A percentile compares a stretch with the other conserved stretches of the same genome.
These are phyloP conservation scores for Ceratobasidium sp. DNA, from an alignment of 1,284 basidiomycete genomes.

Conservation along the genomic window DNA sequence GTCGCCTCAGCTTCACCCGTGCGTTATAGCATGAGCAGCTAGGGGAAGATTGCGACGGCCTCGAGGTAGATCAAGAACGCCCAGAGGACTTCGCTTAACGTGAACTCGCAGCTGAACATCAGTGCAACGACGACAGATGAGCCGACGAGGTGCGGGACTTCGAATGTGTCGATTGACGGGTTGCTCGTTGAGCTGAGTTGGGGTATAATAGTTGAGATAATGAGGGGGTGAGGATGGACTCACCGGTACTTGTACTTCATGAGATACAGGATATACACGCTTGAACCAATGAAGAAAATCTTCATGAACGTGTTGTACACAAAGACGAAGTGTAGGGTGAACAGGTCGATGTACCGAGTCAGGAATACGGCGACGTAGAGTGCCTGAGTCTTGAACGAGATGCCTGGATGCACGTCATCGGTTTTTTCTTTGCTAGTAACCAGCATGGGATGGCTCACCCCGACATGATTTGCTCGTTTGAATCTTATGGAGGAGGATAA, in stretches of 20 bases:
- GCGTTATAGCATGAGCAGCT: constrained; percentile 97
- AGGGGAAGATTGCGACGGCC: constrained; percentile 94
- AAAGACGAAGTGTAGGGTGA: constrained; percentile 76
- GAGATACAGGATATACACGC: constrained; percentile 91
- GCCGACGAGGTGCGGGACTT: constrained; percentile 89
- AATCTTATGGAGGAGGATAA: constrained; percentile 89
- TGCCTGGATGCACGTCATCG: constrained; percentile 66
- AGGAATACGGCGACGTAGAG: constrained; percentile 93
- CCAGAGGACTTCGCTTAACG: constrained; percentile 85
- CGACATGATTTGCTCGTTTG: constrained; percentile 83
- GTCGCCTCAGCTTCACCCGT: constrained; percentile 99
- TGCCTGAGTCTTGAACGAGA: constrained; percentile 98
- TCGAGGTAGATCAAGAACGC: constrained; percentile 98
- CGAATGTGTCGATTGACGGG: constrained; percentile 97
- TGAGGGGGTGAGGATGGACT: constrained; percentile 55
- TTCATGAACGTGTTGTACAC: constrained; percentile 97
- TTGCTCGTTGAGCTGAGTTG: constrained; percentile 88
- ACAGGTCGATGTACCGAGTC: constrained; percentile 89
- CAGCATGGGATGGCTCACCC: constrained; percentile 53
- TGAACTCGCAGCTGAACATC: constrained; percentile 93
- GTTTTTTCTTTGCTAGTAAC: constrained; percentile 11
- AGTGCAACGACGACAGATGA: constrained; percentile 84
- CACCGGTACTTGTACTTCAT: constrained; percentile 92
- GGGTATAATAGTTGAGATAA: constrained; percentile 16
- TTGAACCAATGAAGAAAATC: constrained; percentile 93